These are phyloP conservation scores for Acanthamoeba quina DNA, from an alignment of 208 protist species.

Conservation along the genomic window DNA sequence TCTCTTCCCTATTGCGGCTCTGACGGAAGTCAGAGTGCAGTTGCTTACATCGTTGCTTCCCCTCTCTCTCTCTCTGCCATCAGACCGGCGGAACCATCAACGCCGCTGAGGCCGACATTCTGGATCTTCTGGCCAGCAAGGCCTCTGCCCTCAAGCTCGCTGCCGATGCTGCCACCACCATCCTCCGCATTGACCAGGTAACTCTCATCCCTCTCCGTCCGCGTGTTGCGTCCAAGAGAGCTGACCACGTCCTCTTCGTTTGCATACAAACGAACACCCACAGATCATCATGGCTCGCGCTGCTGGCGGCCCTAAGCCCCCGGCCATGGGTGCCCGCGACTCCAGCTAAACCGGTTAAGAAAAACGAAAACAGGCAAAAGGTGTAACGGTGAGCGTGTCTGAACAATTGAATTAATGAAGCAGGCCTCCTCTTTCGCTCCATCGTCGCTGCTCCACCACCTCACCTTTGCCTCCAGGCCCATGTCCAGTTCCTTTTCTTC, in stretches of 20 bases:
- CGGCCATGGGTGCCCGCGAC: conserved; percentile 72
- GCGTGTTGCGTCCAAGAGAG: background rate
- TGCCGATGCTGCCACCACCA: conserved; percentile 97
- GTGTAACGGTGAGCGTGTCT: too few relatives aligned
- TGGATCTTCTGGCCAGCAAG: conserved; percentile 96
- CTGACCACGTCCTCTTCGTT: background rate
- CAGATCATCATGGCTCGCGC: conserved; percentile 99
- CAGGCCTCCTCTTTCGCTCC: too few relatives aligned
- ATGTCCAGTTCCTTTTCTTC: too few relatives aligned
- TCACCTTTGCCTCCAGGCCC: too few relatives aligned
- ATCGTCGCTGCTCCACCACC: too few relatives aligned
- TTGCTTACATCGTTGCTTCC: background rate
- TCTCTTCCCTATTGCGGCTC: background rate
- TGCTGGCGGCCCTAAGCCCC: conserved; percentile 96
- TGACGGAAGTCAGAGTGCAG: background rate
- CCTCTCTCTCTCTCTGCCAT: background rate
- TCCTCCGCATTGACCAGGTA: conserved; percentile 95
- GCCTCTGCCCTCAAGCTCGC: conserved; percentile 94
- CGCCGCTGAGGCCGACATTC: conserved; percentile 92
- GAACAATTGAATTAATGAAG: too few relatives aligned
- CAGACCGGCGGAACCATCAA: conserved; percentile 90
- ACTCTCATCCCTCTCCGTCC: background rate
- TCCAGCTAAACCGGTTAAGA: background rate
- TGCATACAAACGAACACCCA: conserved; percentile 82
- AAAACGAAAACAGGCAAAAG: background rate